Conservation (phyloP, 202 grass and related monocot species). For the Schoenoplectus triqueter region DNA sequence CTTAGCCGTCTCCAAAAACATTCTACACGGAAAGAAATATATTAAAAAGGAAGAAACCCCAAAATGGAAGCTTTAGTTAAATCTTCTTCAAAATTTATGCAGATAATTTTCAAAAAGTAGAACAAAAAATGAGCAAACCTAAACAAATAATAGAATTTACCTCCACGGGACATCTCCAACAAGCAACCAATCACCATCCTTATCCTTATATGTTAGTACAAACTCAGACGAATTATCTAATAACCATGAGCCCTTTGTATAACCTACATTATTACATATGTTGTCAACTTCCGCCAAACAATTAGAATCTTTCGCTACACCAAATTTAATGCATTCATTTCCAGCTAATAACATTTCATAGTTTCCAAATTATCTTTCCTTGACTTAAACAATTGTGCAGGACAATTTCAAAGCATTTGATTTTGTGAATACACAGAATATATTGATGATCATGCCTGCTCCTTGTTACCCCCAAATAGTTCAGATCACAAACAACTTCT, state of each 20-base stretch:
- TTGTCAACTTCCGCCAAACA: neutral
- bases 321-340: neutral
- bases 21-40: constrained; percentile 29
- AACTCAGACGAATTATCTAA: constrained; percentile 46
- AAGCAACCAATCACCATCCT: constrained; percentile 56
- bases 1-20: constrained; percentile 51
- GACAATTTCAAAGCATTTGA: neutral
- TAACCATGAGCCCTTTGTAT: constrained; percentile 20
- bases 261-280: constrained; percentile 34
- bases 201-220: constrained; percentile 53
- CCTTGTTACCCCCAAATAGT: neutral
- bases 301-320: constrained; percentile 9
- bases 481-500: neutral
- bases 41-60: neutral
- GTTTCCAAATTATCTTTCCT: neutral
- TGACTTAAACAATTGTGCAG: neutral
- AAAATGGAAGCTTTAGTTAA: neutral
- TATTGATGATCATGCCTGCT: neutral
- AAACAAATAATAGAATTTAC: constrained; percentile 31
- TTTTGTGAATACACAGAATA: neutral
- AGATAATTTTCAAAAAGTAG: neutral
- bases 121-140: constrained; percentile 15
- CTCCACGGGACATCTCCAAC: constrained; percentile 56
- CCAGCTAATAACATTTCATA: neutral
- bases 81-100: neutral